These are phyloP conservation scores for Miscanthus lutarioriparius DNA, from an alignment of 176 grass and related monocot species.

Conservation along the genomic window DNA sequence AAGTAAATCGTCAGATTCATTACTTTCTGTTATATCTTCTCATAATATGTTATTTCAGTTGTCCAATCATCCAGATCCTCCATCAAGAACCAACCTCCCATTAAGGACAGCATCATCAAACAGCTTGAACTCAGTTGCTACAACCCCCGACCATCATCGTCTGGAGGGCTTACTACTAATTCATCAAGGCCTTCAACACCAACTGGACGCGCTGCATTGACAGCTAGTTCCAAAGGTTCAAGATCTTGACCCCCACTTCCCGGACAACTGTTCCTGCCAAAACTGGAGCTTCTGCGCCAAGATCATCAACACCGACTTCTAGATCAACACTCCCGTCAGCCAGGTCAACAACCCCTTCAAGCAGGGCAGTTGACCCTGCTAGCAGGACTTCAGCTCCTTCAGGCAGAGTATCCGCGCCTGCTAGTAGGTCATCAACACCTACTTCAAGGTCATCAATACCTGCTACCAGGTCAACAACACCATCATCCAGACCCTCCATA, in stretches of 20 bases:
- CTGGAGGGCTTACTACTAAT: conserved; percentile 63
- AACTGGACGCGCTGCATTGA: conserved; percentile 55
- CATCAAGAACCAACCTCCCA: conserved; percentile 57
- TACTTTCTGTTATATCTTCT: conserved; percentile 35
- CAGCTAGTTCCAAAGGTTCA: conserved; percentile 54
- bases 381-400: conserved; percentile 46
- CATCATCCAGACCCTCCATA: conserved; percentile 60
- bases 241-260: conserved; percentile 81
- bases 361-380: conserved; percentile 47
- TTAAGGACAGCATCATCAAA: conserved; percentile 67
- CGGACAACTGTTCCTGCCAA: conserved; percentile 61
- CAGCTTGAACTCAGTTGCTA: conserved; percentile 59
- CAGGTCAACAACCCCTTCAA: conserved; percentile 67
- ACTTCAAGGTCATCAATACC: conserved; percentile 72
- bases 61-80: conserved; percentile 70
- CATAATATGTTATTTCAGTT: conserved; percentile 54
- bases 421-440: conserved; percentile 71
- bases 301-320: conserved; percentile 68
- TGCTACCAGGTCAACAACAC: conserved; percentile 74
- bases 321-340: conserved; percentile 70
- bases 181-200: conserved; percentile 86
- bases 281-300: conserved; percentile 43
- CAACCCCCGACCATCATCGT: conserved; percentile 70
- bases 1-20: conserved; percentile 13
- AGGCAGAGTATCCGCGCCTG: conserved; percentile 67